A percentile compares a stretch with the other conserved stretches of the same genome.
Evolutionary conservation across 306 rosid genomes (phyloP).

Genomic region (Cyamopsis tetragonoloba): DNA sequence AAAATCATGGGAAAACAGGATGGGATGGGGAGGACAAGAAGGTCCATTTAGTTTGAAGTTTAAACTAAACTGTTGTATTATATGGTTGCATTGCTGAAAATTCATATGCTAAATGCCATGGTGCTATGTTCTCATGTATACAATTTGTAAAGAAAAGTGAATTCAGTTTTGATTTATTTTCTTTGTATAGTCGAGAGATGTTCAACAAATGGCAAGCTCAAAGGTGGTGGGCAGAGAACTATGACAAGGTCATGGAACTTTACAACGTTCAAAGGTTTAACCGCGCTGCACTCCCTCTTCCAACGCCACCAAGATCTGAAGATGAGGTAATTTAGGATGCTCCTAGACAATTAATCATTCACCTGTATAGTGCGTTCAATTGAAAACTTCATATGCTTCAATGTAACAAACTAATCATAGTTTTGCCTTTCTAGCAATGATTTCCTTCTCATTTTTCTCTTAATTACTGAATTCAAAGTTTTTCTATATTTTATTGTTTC

Average conservation of each 20-base stretch:
- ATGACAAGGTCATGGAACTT: constrained; percentile 53
- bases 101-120: neutral
- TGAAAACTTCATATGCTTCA: neutral
- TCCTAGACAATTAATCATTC: neutral
- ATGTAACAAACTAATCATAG: neutral
- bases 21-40: neutral
- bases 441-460: neutral
- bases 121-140: constrained; percentile 8
- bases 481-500: neutral
- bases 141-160: constrained; percentile 1
- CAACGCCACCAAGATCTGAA: constrained; percentile 53
- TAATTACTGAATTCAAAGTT: neutral
- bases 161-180: constrained; percentile 26
- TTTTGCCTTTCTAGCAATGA: neutral
- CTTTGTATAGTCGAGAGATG: constrained; percentile 43
- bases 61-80: neutral
- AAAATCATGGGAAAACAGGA: neutral
- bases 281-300: constrained; percentile 52
- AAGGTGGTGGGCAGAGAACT: constrained; percentile 60
- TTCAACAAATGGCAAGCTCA: constrained; percentile 59
- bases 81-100: neutral
- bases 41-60: constrained; percentile 2
- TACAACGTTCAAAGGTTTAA: constrained; percentile 53
- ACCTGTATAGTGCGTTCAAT: neutral
- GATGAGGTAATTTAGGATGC: constrained; percentile 41